Conservation (phyloP, 1,284 basidiomycete genomes). For the Ustilago vetiveriae region DNA sequence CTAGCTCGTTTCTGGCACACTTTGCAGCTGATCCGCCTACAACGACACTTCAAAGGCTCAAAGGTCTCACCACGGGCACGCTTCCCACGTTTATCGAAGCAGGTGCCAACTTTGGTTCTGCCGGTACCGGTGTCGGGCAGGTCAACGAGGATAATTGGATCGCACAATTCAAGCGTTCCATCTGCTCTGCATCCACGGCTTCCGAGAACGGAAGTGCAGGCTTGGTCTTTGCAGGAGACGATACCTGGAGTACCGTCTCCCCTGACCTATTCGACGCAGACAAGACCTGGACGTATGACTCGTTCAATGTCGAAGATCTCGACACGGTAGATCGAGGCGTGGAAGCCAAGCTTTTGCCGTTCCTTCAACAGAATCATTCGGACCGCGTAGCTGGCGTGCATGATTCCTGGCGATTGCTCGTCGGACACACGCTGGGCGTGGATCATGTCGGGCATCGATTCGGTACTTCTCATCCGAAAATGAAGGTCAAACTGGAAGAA, state of each 20-base stretch:
- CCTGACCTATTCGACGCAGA: constrained; percentile 77
- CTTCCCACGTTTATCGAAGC: constrained; percentile 95
- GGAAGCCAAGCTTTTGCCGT: constrained; percentile 80
- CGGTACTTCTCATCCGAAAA: constrained; percentile 85
- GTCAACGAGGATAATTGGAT: constrained; percentile 86
- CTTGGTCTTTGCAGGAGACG: constrained; percentile 87
- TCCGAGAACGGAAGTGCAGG: constrained; percentile 17
- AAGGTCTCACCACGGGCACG: constrained; percentile 93
- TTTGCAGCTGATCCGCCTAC: constrained; percentile 94
- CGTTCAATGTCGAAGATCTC: constrained; percentile 98
- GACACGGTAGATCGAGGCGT: constrained; percentile 95
- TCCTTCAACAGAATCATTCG: constrained; percentile 71
- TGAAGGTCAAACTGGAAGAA: constrained; percentile 84
- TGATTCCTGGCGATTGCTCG: constrained; percentile 78
- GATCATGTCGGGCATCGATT: constrained; percentile 96
- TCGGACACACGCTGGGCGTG: constrained; percentile 96
- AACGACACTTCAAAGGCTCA: constrained; percentile 92
- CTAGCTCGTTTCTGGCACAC: constrained; percentile 84
- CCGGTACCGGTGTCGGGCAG: constrained; percentile 67
- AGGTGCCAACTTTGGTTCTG: constrained; percentile 83
- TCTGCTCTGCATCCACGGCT: constrained; percentile 6
- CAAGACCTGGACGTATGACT: constrained; percentile 85
- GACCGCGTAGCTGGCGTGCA: constrained; percentile 17
- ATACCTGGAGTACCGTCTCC: constrained; percentile 93
- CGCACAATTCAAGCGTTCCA: constrained; percentile 66